Evolutionary conservation across 1,139 yeast genomes (phyloP), one percentile per base, ranked within the genome.

Genomic region (Yamadazyma spencermartinsiae): DNA sequence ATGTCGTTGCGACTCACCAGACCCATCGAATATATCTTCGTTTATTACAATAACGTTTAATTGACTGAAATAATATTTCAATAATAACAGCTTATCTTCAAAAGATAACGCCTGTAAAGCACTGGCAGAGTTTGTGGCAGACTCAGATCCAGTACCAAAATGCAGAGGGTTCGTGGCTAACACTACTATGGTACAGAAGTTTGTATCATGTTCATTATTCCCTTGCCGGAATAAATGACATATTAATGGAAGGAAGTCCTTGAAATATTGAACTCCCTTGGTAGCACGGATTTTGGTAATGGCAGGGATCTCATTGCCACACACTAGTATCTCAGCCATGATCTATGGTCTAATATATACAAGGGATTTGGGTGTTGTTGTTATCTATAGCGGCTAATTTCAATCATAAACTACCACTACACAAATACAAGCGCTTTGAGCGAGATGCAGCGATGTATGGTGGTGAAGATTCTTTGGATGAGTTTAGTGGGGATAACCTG

Each of bases 61-160:
- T 50, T 74, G 79, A 42, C 58, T 58, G 52, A 73, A 74, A 45
- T 60, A 68, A 55, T 63, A 68, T 36, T 58, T 57, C 44, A 71
- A 54, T 15, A 69, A 52, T 17, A 68, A 48, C 36, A 46, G 44
- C 45, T 66, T 63, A 36, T 68, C 71, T 10, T 50, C 52, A 37
- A 49, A 51, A 6, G 46, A 16, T 17, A 65, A 49, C 17, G 36
- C 32, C 24, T 63, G 63, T 23, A 61, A 48, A 4, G 19, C n/a
- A 27, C 36, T 36, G 8, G 35, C 17, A 3, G 12, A 11, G n/a
- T n/a, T n/a, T n/a, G n/a, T n/a, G n/a, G n/a, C n/a, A n/a, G n/a
- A n/a, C n/a, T n/a, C n/a, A n/a, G n/a, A n/a, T n/a, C 26, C n/a
- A 23, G 26, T 23, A 11, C 24, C 26, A 18, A 25, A 19, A n/a